Base-by-base conservation (phyloP, 257 asterid species). In the Hygrophila difformis region DNA sequence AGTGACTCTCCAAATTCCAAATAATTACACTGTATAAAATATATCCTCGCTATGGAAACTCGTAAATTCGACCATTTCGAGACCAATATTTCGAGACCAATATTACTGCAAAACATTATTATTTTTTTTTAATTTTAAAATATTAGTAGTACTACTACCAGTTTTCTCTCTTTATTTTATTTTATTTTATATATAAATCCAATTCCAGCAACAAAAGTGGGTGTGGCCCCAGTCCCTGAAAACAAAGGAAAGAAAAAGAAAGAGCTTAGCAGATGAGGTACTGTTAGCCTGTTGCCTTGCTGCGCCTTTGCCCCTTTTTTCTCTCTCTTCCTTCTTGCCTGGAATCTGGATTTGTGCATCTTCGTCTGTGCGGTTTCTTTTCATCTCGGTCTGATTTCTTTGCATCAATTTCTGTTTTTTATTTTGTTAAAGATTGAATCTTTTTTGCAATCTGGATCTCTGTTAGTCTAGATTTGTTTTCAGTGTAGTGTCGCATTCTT, bases 301-400 rank as follows among this genome's bases (percentile, higher is more conserved):
- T 73, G 63, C 73, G 56, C 73, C 57, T 33, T 56, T 65, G 62
- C 75, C 75, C 60, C 73, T 29, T 55, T 50, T 36, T 57, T 43
- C 49, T 42, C 47, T 47, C 36, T 34, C 55, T 18, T 13, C 54
- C 21, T 26, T 61, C 11, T 37, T 8, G 38, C 46, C 57, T 39
- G 47, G 44, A 37, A 31, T 35, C n/a, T n/a, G n/a, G n/a, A 57
- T 52, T 51, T 49, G 47, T 24, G 60, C 56, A 44, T 66, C 55
- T 31, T 20, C 57, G 19, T 38, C 22, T 60, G 39, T 51, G 20
- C 63, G 58, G 68, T 59, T 58, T 44, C 4, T 53, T 55, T 56
- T 58, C 9, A 61, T 67, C 64, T 55, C 61, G 51, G 61, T 39
- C 57, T 58, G 18, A 12, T 26, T 67, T 37, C 16, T 48, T 61